phyloP scores from a whole-genome alignment of 345 rosid species.

The Moricandia moricandioides region DNA sequence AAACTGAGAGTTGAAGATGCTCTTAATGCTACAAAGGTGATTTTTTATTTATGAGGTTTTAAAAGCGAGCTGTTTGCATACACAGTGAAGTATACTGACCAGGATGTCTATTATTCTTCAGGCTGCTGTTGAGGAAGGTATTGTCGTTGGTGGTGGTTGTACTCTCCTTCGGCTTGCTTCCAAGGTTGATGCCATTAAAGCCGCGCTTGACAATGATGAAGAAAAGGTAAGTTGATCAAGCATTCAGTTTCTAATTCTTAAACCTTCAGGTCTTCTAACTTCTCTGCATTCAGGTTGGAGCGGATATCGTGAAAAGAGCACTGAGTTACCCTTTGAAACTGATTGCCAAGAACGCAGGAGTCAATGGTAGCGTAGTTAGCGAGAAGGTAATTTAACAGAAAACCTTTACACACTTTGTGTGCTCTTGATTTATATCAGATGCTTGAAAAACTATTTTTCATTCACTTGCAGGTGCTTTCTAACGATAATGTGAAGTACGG shows the following conservation, averaged over 20 bases:
- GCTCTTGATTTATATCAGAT: conserved; percentile 5
- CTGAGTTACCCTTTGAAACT: conserved; percentile 81
- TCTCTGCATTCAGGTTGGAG: conserved; percentile 63
- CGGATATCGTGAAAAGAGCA: conserved; percentile 90
- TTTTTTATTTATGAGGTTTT: background rate
- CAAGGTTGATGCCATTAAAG: conserved; percentile 74
- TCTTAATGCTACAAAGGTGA: conserved; percentile 93
- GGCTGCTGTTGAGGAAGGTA: conserved; percentile 93
- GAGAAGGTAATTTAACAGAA: conserved; percentile 59
- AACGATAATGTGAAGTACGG: conserved; percentile 66
- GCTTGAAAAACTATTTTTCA: conserved; percentile 4
- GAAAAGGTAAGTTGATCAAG: conserved; percentile 58
- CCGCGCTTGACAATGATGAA: conserved; percentile 72
- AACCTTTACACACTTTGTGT: background rate
- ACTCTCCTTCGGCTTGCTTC: conserved; percentile 66
- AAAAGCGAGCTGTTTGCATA: background rate
- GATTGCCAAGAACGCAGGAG: conserved; percentile 96
- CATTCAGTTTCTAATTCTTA: background rate
- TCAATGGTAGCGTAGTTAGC: conserved; percentile 91
- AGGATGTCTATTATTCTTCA: conserved; percentile 23
- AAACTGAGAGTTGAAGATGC: conserved; percentile 98
- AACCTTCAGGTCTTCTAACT: background rate
- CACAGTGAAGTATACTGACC: conserved; percentile 2
- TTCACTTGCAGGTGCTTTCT: conserved; percentile 59
- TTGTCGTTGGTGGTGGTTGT: conserved; percentile 92